Evolutionary conservation across 2,329 filamentous ascomycete species (phyloP).

Genomic region (Arachnomyces sp.): DNA sequence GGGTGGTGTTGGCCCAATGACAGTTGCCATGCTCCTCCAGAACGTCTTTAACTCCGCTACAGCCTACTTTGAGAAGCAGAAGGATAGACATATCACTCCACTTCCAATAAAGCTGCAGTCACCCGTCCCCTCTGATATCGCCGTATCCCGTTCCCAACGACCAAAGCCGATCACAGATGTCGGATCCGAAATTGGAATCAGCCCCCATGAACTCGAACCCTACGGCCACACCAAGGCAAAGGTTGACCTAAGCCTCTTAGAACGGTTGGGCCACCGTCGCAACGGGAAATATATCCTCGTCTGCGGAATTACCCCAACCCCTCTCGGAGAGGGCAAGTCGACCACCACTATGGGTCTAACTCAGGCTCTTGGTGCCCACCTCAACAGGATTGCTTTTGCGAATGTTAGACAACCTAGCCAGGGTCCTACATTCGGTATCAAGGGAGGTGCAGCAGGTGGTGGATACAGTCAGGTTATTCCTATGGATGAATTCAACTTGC

Average conservation of each 20-base stretch:
- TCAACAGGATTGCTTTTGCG: constrained; percentile 82
- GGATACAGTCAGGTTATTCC: constrained; percentile 99
- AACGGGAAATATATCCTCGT: constrained; percentile 90
- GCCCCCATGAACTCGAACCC: constrained; percentile 80
- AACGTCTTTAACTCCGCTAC: constrained; percentile 87
- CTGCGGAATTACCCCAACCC: constrained; percentile 92
- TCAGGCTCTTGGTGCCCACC: constrained; percentile 82
- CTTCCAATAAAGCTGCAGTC: constrained; percentile 70
- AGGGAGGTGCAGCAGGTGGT: constrained; percentile 92
- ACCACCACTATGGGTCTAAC: constrained; percentile 94
- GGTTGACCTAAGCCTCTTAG: constrained; percentile 72
- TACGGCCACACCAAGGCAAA: constrained; percentile 96
- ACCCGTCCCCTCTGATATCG: constrained; percentile 93
- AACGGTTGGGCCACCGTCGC: constrained; percentile 74
- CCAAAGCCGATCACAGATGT: constrained; percentile 87
- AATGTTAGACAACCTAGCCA: constrained; percentile 96
- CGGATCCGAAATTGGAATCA: constrained; percentile 79
- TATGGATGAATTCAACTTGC: constrained; percentile 99
- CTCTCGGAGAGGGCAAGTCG: constrained; percentile 93
- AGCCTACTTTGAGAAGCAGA: constrained; percentile 73
- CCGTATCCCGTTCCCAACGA: constrained; percentile 75
- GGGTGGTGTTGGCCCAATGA: constrained; percentile 96
- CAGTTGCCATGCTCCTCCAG: constrained; percentile 92
- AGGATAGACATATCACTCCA: constrained; percentile 67
- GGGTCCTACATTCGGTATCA: constrained; percentile 97